Base-by-base conservation (phyloP, 2,329 filamentous ascomycete genomes). In the Xylariaceae sp. region DNA sequence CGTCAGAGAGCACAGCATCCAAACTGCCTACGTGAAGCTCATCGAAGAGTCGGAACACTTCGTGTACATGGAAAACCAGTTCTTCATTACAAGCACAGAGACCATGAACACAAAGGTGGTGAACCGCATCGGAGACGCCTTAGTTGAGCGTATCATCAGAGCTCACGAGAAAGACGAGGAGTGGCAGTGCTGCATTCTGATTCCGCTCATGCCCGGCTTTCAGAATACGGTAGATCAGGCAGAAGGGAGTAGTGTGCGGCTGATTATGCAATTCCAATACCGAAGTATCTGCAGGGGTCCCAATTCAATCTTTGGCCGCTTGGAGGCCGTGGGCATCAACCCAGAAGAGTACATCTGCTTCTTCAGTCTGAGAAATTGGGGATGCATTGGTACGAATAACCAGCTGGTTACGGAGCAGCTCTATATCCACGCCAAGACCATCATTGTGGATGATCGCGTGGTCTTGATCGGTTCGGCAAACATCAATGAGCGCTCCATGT, bases 1-100 rank as follows among this genome's bases (percentile, higher is more conserved):
- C 36, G 76, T 87, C 38, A 84, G 82, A 1, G 92, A 98, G 57
- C 81, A 89, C 58, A 96, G 90, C 54, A 96, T 98, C 54, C 89
- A 94, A 71, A 92, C 83, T 43, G 90, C 92, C 3, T 96, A 96
- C 53, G 75, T 93, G 46, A 92, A 93, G 56, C 78, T 94, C 67
- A 98, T 98, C 47, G 82, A 92, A 45, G 83, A 90, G 44, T 95
- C 88, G 2, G 87, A 98, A 30, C 92, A 96, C 57, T 94, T 95
- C 51, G 86, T 96, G 32, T 96, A 98, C 60, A 94, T 96, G 45
- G 92, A 98, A 58, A 98, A 98, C 55, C 92, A 98, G 54, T 98
- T 96, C 62, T 98, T 94, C 65, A 84, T 98, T 57, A 93, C 86
- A 22, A 94, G 86, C 46, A 92, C 85, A 32, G 83, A 92, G 51